Percentiles rank a stretch among this genome's conserved stretches.
Evolutionary conservation across 495 filamentous ascomycete species (phyloP).

Genomic region (Neurospora sp.): DNA sequence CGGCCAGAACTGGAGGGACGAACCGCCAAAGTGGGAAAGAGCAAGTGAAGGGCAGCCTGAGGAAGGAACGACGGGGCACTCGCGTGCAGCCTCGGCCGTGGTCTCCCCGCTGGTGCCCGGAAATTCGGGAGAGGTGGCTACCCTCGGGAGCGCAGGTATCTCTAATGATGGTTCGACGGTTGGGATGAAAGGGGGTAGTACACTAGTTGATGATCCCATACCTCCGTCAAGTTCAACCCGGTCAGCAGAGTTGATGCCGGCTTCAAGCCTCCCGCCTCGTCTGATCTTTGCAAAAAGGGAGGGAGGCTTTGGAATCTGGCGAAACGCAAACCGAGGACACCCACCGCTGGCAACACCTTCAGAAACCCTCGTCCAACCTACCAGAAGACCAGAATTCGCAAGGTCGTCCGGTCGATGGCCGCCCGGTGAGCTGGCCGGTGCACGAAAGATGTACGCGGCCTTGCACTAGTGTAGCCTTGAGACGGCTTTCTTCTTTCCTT

Average conservation of each 20-base stretch:
- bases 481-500: not conserved
- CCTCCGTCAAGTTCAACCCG: not conserved
- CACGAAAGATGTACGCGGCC: not conserved
- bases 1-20: not conserved
- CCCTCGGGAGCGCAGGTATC: not conserved
- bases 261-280: not conserved
- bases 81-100: not conserved
- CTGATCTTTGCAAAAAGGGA: not conserved
- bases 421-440: not conserved
- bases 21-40: not conserved
- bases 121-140: not conserved
- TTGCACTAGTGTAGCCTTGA: not conserved
- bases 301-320: not conserved
- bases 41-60: not conserved
- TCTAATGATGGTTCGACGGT: not conserved
- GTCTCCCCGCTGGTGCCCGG: not conserved
- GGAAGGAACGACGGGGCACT: not conserved
- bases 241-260: not conserved
- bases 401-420: not conserved
- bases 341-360: not conserved
- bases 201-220: not conserved
- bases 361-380: not conserved
- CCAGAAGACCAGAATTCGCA: not conserved
- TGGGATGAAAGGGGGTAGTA: not conserved
- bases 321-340: not conserved